Percentiles rank a stretch among this genome's conserved stretches.
Conservation (phyloP, 1,284 basidiomycete genomes). For the Moesziomyces parantarcticus region DNA sequence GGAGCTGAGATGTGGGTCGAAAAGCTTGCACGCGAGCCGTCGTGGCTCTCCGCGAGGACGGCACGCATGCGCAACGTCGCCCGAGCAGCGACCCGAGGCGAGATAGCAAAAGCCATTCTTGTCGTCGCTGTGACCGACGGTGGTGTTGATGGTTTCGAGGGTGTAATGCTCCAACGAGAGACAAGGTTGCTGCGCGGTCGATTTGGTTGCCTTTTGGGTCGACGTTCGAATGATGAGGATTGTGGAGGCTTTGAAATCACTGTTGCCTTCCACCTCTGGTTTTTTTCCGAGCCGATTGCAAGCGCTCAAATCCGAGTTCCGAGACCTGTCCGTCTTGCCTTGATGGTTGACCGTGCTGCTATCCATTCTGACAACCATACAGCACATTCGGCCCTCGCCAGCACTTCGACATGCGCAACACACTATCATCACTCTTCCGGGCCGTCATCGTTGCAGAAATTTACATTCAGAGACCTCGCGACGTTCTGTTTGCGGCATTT, state of each 20-base stretch:
- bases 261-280: neutral
- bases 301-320: neutral
- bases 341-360: no score
- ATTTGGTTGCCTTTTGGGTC: no score
- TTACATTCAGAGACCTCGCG: no score
- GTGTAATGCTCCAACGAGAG: no score
- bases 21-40: neutral
- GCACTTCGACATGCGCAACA: no score
- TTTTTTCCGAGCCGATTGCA: neutral
- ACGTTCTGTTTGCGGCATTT: no score
- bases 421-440: no score
- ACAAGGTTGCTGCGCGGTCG: no score
- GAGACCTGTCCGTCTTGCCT: no score
- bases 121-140: neutral
- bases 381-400: no score
- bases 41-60: neutral
- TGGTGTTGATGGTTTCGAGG: neutral
- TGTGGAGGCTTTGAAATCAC: slow-evolving; percentile 29
- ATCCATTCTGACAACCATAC: neutral
- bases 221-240: neutral
- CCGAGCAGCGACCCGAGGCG: neutral
- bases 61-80: neutral
- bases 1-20: neutral
- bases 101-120: neutral
- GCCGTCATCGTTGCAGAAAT: no score